These are phyloP conservation scores for Paraphaeosphaeria minitans DNA, from an alignment of 2,329 filamentous ascomycete genomes.

Conservation along the genomic window DNA sequence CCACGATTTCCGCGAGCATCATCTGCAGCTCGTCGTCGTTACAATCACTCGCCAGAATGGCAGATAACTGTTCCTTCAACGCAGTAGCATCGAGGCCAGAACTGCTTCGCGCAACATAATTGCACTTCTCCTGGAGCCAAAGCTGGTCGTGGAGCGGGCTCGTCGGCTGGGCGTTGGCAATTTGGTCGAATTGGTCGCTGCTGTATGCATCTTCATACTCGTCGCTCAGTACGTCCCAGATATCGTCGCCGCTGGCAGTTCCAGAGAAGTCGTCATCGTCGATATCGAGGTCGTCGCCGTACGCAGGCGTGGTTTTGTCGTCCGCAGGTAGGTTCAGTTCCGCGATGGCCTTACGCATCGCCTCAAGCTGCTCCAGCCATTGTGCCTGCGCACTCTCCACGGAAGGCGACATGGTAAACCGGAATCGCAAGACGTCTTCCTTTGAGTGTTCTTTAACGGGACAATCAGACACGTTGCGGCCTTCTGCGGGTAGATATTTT, in stretches of 20 bases:
- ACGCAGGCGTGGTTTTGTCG: slow-evolving; percentile 54
- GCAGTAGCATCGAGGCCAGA: slow-evolving; percentile 70
- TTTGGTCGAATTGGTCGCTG: slow-evolving; percentile 67
- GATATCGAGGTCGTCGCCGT: slow-evolving; percentile 64
- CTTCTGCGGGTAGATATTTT: background rate
- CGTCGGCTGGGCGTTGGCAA: slow-evolving; percentile 41
- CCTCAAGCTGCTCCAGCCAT: slow-evolving; percentile 84
- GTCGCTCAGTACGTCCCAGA: slow-evolving; percentile 91
- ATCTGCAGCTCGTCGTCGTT: slow-evolving; percentile 89
- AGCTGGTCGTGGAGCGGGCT: slow-evolving; percentile 57
- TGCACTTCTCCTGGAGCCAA: slow-evolving; percentile 77
- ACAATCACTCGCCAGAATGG: slow-evolving; percentile 71
- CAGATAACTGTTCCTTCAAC: slow-evolving; percentile 78
- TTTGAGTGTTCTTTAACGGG: background rate
- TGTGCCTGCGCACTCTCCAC: slow-evolving; percentile 59
- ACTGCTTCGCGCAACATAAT: slow-evolving; percentile 66
- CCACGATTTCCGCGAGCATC: slow-evolving; percentile 84
- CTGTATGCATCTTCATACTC: slow-evolving; percentile 68
- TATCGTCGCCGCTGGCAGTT: slow-evolving; percentile 73
- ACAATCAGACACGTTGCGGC: background rate
- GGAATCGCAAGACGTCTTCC: background rate
- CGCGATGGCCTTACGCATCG: slow-evolving; percentile 85
- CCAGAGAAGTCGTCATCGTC: slow-evolving; percentile 69
- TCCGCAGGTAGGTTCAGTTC: slow-evolving; percentile 64
- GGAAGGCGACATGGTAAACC: slow-evolving; percentile 44